Percentiles rank a stretch among this genome's conserved stretches.
Conservation (phyloP, 352 stramenopile genomes). For the Phytophthora pini region DNA sequence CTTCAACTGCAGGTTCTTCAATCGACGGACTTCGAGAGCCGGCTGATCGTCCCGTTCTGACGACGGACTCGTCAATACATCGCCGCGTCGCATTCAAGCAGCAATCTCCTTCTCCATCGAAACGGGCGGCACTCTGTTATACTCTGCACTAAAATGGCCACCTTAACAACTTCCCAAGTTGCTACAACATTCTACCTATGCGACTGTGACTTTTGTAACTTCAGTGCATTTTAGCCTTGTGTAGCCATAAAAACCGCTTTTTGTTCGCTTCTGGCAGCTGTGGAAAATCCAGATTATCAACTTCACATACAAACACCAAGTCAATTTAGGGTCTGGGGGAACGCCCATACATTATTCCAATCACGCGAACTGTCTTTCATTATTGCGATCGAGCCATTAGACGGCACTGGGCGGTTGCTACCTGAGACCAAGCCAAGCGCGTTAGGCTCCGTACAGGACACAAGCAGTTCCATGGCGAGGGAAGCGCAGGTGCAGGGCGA, state of each 20-base stretch:
- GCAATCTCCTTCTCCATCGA: constrained; percentile 24
- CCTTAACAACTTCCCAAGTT: too few species aligned
- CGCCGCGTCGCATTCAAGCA: constrained; percentile 4
- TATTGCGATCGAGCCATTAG: constrained; percentile 14
- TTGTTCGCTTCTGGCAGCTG: constrained; percentile 19
- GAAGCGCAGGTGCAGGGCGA: constrained; percentile 28
- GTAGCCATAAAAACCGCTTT: constrained; percentile 1
- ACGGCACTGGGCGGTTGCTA: constrained; percentile 8
- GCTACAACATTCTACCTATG: neutral
- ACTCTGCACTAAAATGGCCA: too few species aligned
- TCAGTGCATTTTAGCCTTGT: neutral
- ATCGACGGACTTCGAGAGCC: constrained; percentile 69
- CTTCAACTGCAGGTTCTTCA: constrained; percentile 52
- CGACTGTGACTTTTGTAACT: neutral
- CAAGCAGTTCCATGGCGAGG: constrained; percentile 30
- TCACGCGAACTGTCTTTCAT: constrained; percentile 32
- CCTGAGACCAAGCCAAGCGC: constrained; percentile 14
- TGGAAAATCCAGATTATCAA: constrained; percentile 17
- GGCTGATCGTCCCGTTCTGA: constrained; percentile 64
- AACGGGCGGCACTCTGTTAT: constrained; percentile 3
- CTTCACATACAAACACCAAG: constrained; percentile 11
- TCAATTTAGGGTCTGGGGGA: constrained; percentile 8
- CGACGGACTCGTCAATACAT: constrained; percentile 25
- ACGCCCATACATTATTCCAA: constrained; percentile 9
- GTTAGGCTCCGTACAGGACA: neutral